Evolutionary conservation across 768 basidiomycete species (phyloP), one percentile per base, ranked within the genome.

Genomic region (Podaxis sp.): DNA sequence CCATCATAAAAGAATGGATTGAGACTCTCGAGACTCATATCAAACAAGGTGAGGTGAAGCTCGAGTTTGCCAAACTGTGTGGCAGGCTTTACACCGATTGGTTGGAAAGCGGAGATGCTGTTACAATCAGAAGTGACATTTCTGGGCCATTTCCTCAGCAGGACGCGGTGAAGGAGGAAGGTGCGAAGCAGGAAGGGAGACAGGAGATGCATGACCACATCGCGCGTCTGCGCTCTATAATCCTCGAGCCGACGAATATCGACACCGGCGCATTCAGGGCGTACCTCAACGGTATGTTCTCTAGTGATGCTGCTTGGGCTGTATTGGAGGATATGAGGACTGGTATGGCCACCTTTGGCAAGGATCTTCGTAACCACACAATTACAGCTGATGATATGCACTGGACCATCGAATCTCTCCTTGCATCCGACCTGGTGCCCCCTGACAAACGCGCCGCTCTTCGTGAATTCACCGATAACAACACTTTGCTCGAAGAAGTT

Each of bases 61-160:
- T 80, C 50, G 77, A 79, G 27, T 74, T 73, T 24, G 79, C 78
- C 4, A 76, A 71, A 52, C 70, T 80, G 6, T 81, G 79, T 27
- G 79, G 79, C 1, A 76, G 66, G 27, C 72, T 81, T 12, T 75
- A 79, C 63, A 77, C 78, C 49, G 80, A 81, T 61, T 80, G 80
- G 79, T 62, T 79, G 25, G 69, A 74, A 2, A 79, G 78, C 49
- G 79, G 77, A 1, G 79, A 81, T 66, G 77, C 77, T 0, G 72
- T 71, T 19, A 72, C 74, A 4, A 62, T 73, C 25, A 24, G 52
- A 11, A 60, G 59, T 13, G 46, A 66, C 66, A 3, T 69, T 66
- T 53, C 70, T 65, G 33, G 56, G 53, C 19, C 59, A 41, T 22
- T 60, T 11, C 29, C 70, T 19, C 66, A 47, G 19, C 50, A 61